Evolutionary conservation across 1,139 yeast genomes (phyloP), one percentile per base, ranked within the genome.

Genomic region (Pichia sp.): DNA sequence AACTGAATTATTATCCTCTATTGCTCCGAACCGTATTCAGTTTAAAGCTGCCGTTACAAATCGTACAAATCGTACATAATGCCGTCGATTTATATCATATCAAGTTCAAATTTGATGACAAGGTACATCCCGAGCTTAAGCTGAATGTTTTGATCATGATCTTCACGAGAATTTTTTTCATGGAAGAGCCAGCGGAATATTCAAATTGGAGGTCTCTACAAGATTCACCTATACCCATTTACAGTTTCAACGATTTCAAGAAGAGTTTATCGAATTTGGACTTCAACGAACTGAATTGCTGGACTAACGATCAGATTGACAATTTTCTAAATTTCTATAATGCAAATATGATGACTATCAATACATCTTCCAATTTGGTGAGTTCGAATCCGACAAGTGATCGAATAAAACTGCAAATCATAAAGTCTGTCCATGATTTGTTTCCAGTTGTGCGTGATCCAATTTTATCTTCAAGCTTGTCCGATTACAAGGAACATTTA

Each of bases 281-380:
- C n/a, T 54, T 59, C 27, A 53, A 57, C 36, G 55, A 60, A 23
- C 51, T 76, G 26, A 48, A 66, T 4, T 54, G 58, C 16, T 72
- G 79, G 75, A 60, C 67, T 11, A 68, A 67, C 34, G 56, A 56
- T 1, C 65, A 72, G 46, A 63, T 68, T 7, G 61, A 62, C 16
- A 55, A 60, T 28, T 75, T 73, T 54, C 63, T 72, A 40, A 62
- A 68, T 32, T 71, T 74, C 68, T 62, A 73, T 33, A 61, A 65
- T 46, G 63, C 62, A 5, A 59, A 64, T 36, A 49, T 44, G 2
- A 28, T 71, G 2, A 66, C 52, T 0, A 46, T 51, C 3, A 55
- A 54, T 4, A 52, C 52, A 10, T 47, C 48, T 23, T 51, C 50
- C 3, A 48, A 56, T 32, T 46, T 45, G 26, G 44, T 46, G 0